Evolutionary conservation across 2,329 filamentous ascomycete genomes (phyloP), one percentile per base, ranked within the genome.

Genomic region (Alternaria ethzedia): DNA sequence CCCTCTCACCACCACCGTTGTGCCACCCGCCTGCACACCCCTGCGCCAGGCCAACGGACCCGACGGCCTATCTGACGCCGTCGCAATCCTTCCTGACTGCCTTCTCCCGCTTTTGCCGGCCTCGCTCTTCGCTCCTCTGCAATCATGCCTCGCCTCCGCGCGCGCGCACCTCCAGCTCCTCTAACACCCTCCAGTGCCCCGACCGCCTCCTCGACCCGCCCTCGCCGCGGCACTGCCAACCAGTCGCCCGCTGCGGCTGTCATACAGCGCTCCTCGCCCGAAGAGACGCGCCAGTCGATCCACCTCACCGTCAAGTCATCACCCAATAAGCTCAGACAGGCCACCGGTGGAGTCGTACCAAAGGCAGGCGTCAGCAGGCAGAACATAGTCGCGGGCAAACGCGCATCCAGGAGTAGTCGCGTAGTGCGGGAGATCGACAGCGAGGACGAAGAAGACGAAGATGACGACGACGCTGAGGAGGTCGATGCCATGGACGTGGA

Each of bases 271-370:
- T 76, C 75, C 51, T 78, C 80, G 47, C 81, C 81, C 62, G 78
- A 82, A 55, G 79, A 81, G 63, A 78, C 79, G 45, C 81, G 80
- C 63, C 81, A 80, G 63, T 83, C 81, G 54, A 81, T 85, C 59
- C 79, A 81, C 59, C 79, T 85, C 62, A 85, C 83, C 43, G 83
- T 85, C 67, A 85, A 85, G 65, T 82, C 83, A 13, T 81, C 82
- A 3, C 83, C 83, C 17, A 82, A 78, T 75, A 84, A 83, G 74
- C 78, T 85, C 23, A 78, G 83, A 57, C 80, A 85, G 61, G 83
- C 82, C 41, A 84, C 82, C 1, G 79, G 79, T 43, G 79, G 78
- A 26, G 70, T 69, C 9, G 57, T 67, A 12, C 64, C 72, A 36
- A 76, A 70, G 65, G 69, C 73, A 15, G 66, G 71, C 41, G 77